Conservation (phyloP, 257 asterid genomes). For the Verbena officinalis region DNA sequence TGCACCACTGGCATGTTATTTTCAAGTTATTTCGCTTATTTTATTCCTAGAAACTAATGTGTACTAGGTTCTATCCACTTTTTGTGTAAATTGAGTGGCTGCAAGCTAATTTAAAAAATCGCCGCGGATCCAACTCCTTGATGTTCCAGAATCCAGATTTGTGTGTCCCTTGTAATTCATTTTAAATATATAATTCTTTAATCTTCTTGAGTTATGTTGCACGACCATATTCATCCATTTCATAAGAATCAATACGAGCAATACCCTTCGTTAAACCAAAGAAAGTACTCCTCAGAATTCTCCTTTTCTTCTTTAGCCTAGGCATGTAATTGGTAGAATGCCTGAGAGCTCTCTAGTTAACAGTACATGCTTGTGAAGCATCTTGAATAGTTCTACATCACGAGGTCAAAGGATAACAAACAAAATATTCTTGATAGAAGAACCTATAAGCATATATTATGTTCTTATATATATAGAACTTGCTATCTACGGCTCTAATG, state of each 20-base stretch:
- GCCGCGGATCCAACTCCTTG: background rate
- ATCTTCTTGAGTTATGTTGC: background rate
- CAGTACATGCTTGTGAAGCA: constrained; percentile 4
- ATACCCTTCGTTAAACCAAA: constrained; percentile 7
- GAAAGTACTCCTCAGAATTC: background rate
- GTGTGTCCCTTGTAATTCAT: constrained; percentile 11
- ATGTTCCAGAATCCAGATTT: background rate
- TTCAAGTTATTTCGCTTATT: background rate
- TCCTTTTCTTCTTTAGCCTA: background rate
- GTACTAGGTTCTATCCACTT: background rate
- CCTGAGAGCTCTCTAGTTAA: background rate
- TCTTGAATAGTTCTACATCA: constrained; percentile 8
- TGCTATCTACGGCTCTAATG: background rate
- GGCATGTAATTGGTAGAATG: background rate
- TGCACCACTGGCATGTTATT: background rate
- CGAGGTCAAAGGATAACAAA: constrained; percentile 12
- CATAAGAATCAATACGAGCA: constrained; percentile 24
- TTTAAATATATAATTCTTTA: background rate
- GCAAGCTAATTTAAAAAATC: constrained; percentile 3
- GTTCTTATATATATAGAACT: background rate
- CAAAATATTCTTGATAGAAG: constrained; percentile 8
- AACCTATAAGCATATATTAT: background rate
- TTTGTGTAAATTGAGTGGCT: constrained; percentile 5
- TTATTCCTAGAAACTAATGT: constrained; percentile 1
- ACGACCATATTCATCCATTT: background rate